Base-by-base conservation (phyloP, 805 yeast genomes). In the Pichia ethanolica region DNA sequence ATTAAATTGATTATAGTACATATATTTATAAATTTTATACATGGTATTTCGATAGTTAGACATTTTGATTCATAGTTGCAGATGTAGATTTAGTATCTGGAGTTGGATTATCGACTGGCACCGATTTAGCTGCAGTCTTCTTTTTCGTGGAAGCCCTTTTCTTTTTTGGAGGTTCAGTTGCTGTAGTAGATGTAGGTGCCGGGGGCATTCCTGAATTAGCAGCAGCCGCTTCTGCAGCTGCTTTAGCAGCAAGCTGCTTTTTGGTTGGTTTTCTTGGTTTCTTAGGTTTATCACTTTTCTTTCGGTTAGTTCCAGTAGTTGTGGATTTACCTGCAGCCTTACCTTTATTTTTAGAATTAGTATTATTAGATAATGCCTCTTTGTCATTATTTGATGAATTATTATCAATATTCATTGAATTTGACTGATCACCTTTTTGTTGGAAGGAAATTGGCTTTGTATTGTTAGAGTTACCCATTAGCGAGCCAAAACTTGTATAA, bases 211-310 rank as follows among this genome's bases (percentile, higher is more conserved):
- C 33, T 30, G 63, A 70, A 26, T 71, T 63, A 39, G 62, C 60
- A 7, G 55, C 41, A 44, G 62, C 36, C 45, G 57, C 58, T 5
- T 61, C 53, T 20, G 59, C 59, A 13, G 61, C 55, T 13, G 63
- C 61, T 40, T 59, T 61, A 27, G 60, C 62, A 11, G 64, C 62
- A 46, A 56, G 56, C 43, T 63, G 64, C 52, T 64, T 69, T 51
- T 62, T 62, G 2, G 68, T 61, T 28, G 66, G 65, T 41, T 63
- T 66, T 52, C 68, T 57, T 12, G 61, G 59, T 44, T 59, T 62
- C 39, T 59, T 63, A 7, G 56, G 51, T 45, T 58, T 60, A 38
- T 57, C 59, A 28, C 48, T 44, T 45, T 60, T 61, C 47, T 57
- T 59, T 14, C 52, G 20, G 20, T 3, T 20, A 20, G 20, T 20